Percentiles rank a stretch among this genome's conserved stretches.
These are phyloP conservation scores for Pelargonium cotyledonis DNA, from an alignment of 441 rosid species.

Conservation along the genomic window DNA sequence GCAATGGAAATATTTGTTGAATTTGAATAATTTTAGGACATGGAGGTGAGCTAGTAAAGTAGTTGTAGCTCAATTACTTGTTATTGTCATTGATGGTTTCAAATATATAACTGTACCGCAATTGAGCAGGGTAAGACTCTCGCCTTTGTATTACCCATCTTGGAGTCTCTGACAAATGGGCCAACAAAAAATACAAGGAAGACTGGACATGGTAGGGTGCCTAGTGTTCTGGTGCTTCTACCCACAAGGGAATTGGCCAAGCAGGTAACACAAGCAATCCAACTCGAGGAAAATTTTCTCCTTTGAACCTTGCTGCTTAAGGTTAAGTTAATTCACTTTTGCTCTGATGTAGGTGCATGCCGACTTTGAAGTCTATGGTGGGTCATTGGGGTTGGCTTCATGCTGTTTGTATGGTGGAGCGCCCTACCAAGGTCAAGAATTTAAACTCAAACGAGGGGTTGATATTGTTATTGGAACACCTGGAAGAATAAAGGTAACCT, in stretches of 20 bases:
- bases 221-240: constrained; percentile 81
- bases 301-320: constrained; percentile 7
- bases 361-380: constrained; percentile 83
- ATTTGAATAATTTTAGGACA: not conserved
- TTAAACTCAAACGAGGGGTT: constrained; percentile 64
- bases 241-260: constrained; percentile 93
- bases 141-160: constrained; percentile 91
- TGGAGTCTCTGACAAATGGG: constrained; percentile 80
- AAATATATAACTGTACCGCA: not conserved
- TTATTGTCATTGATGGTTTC: not conserved
- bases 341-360: constrained; percentile 43
- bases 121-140: constrained; percentile 77
- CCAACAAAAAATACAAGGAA: constrained; percentile 46
- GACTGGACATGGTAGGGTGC: constrained; percentile 75
- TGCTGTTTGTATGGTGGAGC: constrained; percentile 93
- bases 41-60: not conserved
- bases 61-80: not conserved
- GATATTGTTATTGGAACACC: constrained; percentile 91
- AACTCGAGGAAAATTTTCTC: not conserved
- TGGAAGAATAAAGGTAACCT: constrained; percentile 72
- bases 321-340: constrained; percentile 8
- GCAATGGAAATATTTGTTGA: not conserved
- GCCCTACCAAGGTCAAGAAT: constrained; percentile 51
- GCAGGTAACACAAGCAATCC: constrained; percentile 41
- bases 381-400: constrained; percentile 54